Evolutionary conservation across 2,329 filamentous ascomycete genomes (phyloP).

Genomic region (Sporothrix pallida): DNA sequence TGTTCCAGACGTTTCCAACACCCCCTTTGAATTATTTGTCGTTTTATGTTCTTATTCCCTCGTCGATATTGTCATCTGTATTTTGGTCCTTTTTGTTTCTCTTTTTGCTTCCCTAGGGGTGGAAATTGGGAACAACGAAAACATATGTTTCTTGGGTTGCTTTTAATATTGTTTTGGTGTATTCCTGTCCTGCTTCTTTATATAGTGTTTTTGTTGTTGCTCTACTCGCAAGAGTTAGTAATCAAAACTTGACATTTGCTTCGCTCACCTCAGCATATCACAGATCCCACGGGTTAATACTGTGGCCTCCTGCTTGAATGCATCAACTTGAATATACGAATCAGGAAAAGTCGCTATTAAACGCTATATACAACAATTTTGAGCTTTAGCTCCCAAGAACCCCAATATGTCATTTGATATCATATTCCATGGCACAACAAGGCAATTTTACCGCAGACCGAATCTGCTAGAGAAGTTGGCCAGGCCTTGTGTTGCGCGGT

Average conservation of each 20-base stretch:
- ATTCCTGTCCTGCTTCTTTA: background rate
- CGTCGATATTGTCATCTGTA: background rate
- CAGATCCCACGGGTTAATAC: no score
- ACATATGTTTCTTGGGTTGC: background rate
- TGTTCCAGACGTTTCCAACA: constrained; percentile 3
- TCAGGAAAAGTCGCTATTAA: background rate
- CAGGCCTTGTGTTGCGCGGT: constrained; percentile 67
- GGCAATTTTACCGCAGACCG: constrained; percentile 59
- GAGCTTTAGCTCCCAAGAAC: background rate
- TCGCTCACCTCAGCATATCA: no score
- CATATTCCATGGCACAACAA: background rate
- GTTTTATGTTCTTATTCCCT: constrained; percentile 12
- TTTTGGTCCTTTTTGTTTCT: constrained; percentile 5
- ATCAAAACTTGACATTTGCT: background rate
- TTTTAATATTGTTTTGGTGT: background rate
- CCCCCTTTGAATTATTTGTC: background rate
- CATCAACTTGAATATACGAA: background rate
- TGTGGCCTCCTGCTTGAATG: no score
- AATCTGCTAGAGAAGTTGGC: constrained; percentile 77
- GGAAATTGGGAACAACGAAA: constrained; percentile 23
- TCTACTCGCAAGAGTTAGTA: constrained; percentile 4
- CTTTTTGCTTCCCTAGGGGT: background rate
- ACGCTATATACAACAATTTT: background rate
- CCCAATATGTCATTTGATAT: constrained; percentile 1
- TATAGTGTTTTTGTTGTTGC: background rate